Evolutionary conservation across 1,284 basidiomycete genomes (phyloP), one percentile per base, ranked within the genome.

Genomic region (Microbotryum lychnidis-dioicae): DNA sequence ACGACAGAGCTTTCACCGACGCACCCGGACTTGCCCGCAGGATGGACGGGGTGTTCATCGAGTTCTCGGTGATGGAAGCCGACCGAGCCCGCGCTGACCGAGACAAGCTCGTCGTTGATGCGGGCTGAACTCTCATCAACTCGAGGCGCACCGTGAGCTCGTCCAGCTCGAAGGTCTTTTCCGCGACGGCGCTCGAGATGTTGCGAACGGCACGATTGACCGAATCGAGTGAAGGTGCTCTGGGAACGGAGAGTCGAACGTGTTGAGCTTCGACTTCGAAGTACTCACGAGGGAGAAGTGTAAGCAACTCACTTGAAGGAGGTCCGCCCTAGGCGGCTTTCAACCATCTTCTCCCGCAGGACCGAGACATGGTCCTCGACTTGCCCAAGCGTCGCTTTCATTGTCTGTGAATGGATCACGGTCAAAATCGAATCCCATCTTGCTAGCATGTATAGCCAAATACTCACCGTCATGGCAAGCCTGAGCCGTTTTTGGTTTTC

Each of bases 121-220:
- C 6, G 9, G 58, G 57, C 21, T 75, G 71, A 18, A 84, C 64
- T 54, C 82, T 76, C 45, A 88, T 74, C 60, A 79, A 80, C 10
- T 81, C 76, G 21, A 88, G 74, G 44, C 85, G 81, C 27, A 78
- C 72, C 1, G 80, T 75, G 23, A 91, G 78, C 3, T 76, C 74
- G 27, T 80, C 77, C 33, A 91, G 76, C 44, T 86, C 83, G 50
- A 79, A 75, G 1, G 78, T 76, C 73, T 87, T 84, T 63, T 85
- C 83, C 37, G 81, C 78, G 57, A 78, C 76, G 16, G 75, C 75
- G 10, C 71, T 69, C 54, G 87, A 86, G 66, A 93, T 89, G 73
- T 92, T 92, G 53, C 86, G 83, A 69, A 86, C 87, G 0, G 88
- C 87, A 31, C 89, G 82, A 65, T 87, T 85, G 70, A 93, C 82